Percentiles rank a stretch among this genome's conserved stretches.
These are phyloP conservation scores for Epichloe aotearoae DNA, from an alignment of 2,329 filamentous ascomycete genomes.

Conservation along the genomic window DNA sequence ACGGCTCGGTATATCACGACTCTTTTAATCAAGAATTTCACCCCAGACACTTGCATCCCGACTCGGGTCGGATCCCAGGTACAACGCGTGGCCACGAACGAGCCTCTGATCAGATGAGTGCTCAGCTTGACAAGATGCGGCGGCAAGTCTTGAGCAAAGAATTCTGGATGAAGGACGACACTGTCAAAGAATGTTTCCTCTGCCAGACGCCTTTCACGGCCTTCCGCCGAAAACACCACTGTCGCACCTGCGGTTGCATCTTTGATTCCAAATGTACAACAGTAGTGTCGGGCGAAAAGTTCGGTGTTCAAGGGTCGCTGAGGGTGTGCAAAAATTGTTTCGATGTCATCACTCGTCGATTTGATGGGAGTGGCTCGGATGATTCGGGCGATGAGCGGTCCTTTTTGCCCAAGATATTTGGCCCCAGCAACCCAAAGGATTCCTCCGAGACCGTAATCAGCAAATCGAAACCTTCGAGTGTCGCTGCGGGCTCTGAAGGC, in stretches of 20 bases:
- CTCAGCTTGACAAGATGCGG: conserved; percentile 57
- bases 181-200: conserved; percentile 91
- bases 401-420: conserved; percentile 53
- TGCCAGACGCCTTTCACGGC: conserved; percentile 86
- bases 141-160: conserved; percentile 86
- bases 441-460: conserved; percentile 4
- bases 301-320: conserved; percentile 73
- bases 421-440: conserved; percentile 24
- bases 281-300: conserved; percentile 74
- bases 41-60: conserved; percentile 30
- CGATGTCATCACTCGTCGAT: conserved; percentile 76
- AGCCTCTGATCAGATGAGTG: conserved; percentile 44
- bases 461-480: conserved; percentile 13
- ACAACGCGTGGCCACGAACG: conserved; percentile 41
- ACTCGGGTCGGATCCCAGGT: conserved; percentile 39
- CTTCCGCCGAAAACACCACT: conserved; percentile 93
- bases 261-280: conserved; percentile 95
- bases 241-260: conserved; percentile 91
- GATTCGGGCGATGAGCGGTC: conserved; percentile 71
- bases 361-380: conserved; percentile 77
- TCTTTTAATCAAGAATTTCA: conserved; percentile 37
- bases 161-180: conserved; percentile 99
- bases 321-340: conserved; percentile 90
- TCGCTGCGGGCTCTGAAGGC: conserved; percentile 25
- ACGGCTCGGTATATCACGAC: conserved; percentile 43